Percentiles rank a stretch among this genome's conserved stretches.
These are phyloP conservation scores for Salvia hispanica DNA, from an alignment of 257 asterid genomes.

Conservation along the genomic window DNA sequence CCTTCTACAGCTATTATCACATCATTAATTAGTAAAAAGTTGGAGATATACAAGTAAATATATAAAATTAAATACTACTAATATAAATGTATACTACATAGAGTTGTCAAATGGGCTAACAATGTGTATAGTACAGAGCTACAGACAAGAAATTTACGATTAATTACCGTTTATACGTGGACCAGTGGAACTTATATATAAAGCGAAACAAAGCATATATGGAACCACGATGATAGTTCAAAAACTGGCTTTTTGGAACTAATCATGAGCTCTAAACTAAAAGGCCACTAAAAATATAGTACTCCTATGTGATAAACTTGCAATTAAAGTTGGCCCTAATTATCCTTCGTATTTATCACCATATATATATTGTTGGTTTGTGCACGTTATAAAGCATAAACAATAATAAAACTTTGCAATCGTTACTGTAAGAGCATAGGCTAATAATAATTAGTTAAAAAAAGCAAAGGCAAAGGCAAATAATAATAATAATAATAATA, in stretches of 20 bases:
- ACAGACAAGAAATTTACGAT: too few species aligned
- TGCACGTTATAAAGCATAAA: not conserved
- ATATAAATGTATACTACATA: too few species aligned
- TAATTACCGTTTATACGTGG: not conserved
- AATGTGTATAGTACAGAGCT: too few species aligned
- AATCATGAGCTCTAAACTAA: conserved; percentile 15
- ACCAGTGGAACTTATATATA: not conserved
- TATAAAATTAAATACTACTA: too few species aligned
- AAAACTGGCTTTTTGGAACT: conserved; percentile 8
- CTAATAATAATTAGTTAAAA: too few species aligned
- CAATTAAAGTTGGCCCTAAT: conserved; percentile 16
- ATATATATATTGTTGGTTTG: not conserved
- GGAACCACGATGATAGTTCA: conserved; percentile 14
- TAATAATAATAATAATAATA: too few species aligned
- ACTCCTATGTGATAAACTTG: not conserved
- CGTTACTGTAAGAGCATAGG: not conserved
- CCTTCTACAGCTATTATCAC: too few species aligned
- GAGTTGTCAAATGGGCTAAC: too few species aligned
- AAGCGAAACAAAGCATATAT: too few species aligned
- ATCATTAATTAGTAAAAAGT: too few species aligned
- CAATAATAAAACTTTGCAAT: not conserved
- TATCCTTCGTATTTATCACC: not conserved
- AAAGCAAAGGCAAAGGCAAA: too few species aligned
- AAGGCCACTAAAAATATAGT: not conserved
- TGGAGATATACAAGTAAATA: too few species aligned